Conservation (phyloP, 2,329 filamentous ascomycete species). For the Aspergillus tamarii region DNA sequence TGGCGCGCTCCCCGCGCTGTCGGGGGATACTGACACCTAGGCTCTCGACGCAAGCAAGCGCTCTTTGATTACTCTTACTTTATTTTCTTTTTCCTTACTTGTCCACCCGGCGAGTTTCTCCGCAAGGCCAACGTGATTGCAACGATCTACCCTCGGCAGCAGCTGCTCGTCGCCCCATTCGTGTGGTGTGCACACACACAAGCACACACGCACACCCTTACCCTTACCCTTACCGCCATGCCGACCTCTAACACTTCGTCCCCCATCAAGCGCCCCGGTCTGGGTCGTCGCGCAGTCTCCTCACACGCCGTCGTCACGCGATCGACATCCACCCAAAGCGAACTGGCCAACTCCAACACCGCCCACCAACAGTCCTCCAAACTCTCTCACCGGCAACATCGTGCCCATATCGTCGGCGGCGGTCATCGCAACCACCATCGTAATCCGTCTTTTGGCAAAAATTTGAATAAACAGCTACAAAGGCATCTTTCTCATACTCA, state of each 20-base stretch:
- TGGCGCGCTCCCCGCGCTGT: constrained; percentile 17
- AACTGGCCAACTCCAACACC: constrained; percentile 33
- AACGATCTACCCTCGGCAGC: background rate
- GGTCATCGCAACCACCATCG: constrained; percentile 45
- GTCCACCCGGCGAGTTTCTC: constrained; percentile 2
- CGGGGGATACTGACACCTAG: background rate
- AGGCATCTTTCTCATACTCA: constrained; percentile 34
- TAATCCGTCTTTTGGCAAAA: constrained; percentile 49
- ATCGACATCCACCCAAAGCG: constrained; percentile 33
- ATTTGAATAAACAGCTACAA: constrained; percentile 46
- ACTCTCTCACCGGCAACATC: constrained; percentile 39
- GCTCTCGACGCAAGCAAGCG: constrained; percentile 5
- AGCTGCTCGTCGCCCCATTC: background rate
- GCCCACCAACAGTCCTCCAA: constrained; percentile 34
- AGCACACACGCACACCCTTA: no score
- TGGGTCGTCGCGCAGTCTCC: constrained; percentile 44
- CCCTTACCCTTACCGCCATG: constrained; percentile 23
- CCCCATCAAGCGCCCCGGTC: constrained; percentile 44
- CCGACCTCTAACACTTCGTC: constrained; percentile 38
- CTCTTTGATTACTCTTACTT: constrained; percentile 18
- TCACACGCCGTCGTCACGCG: constrained; percentile 45
- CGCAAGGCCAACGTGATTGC: background rate
- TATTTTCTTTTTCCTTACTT: background rate
- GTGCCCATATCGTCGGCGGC: constrained; percentile 47
- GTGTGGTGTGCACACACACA: no score